These are phyloP conservation scores for Talaromyces amestolkiae DNA, from an alignment of 2,329 filamentous ascomycete species.

Conservation along the genomic window DNA sequence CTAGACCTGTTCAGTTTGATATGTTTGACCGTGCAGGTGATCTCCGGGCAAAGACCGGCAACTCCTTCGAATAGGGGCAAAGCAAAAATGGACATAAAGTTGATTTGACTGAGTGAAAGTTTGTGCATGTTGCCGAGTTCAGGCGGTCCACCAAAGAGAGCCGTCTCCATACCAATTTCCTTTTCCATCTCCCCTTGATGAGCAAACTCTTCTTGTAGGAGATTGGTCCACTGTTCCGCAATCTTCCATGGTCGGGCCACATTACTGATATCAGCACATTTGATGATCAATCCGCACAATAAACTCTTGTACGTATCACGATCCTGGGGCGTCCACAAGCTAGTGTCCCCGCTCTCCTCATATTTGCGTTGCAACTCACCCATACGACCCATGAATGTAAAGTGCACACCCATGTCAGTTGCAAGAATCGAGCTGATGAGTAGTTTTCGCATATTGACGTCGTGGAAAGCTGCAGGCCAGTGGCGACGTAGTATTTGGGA, in stretches of 20 bases:
- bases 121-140: slow-evolving; percentile 81
- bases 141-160: slow-evolving; percentile 73
- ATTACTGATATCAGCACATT: slow-evolving; percentile 98
- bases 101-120: slow-evolving; percentile 81
- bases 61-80: slow-evolving; percentile 87
- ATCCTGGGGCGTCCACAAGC: slow-evolving; percentile 74
- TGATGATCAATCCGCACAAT: slow-evolving; percentile 88
- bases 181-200: slow-evolving; percentile 89
- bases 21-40: slow-evolving; percentile 81
- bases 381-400: slow-evolving; percentile 91
- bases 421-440: slow-evolving; percentile 98
- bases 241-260: slow-evolving; percentile 82
- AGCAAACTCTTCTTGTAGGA: slow-evolving; percentile 92
- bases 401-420: slow-evolving; percentile 96
- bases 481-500: slow-evolving; percentile 91
- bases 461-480: slow-evolving; percentile 80
- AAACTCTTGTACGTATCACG: slow-evolving; percentile 74
- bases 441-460: slow-evolving; percentile 75
- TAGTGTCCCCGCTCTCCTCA: slow-evolving; percentile 62
- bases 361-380: slow-evolving; percentile 77
- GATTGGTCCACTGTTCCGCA: slow-evolving; percentile 84
- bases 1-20: slow-evolving; percentile 71
- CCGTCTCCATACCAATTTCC: slow-evolving; percentile 82
- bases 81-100: slow-evolving; percentile 96
- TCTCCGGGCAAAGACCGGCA: slow-evolving; percentile 77